phyloP scores from a whole-genome alignment of 306 rosid species.

The Malus asiatica region DNA sequence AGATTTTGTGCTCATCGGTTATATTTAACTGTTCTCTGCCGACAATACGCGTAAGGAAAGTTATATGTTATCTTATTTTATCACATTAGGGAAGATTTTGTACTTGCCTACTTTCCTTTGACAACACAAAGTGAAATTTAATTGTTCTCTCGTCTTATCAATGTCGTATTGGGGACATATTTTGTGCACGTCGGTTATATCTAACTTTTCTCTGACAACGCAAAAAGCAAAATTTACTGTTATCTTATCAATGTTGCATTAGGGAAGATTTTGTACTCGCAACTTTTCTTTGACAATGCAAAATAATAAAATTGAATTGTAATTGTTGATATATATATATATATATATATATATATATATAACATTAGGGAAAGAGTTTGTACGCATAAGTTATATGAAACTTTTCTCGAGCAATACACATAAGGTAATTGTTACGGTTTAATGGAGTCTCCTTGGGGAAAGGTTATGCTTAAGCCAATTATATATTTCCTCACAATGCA shows the following conservation, averaged over 20 bases:
- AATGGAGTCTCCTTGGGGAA: not conserved
- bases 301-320: not conserved
- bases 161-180: not conserved
- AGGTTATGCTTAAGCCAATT: not conserved
- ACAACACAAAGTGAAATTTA: not conserved
- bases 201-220: not conserved
- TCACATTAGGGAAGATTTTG: not conserved
- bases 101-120: not conserved
- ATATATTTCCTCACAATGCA: not conserved
- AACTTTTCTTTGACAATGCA: not conserved
- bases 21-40: not conserved
- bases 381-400: not conserved
- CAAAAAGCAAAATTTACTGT: not conserved
- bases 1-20: not conserved
- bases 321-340: not conserved
- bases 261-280: not conserved
- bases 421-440: not conserved
- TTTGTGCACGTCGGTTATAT: not conserved
- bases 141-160: not conserved
- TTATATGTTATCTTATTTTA: not conserved
- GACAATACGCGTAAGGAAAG: not conserved
- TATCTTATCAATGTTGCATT: not conserved
- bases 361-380: not conserved
- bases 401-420: not conserved
- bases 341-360: fast-evolving